A percentile compares a stretch with the other conserved stretches of the same genome.
Conservation (phyloP, 1,139 yeast genomes). For the Sugiyamaella novakii region DNA sequence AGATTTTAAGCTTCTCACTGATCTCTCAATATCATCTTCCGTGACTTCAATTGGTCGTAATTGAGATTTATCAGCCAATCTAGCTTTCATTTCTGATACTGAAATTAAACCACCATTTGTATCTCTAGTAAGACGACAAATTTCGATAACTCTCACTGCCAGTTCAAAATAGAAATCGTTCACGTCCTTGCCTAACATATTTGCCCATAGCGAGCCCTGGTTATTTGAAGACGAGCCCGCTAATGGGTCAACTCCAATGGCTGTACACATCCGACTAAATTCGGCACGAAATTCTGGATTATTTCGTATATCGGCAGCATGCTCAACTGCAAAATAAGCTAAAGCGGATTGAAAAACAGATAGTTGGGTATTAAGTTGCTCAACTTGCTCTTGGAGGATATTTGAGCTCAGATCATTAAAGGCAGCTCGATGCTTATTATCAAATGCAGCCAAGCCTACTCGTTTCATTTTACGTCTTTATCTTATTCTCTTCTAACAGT, state of each 20-base stretch:
- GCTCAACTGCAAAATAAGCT: constrained; percentile 44
- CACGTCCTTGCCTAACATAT: constrained; percentile 45
- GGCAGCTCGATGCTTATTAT: constrained; percentile 37
- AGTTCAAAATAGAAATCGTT: constrained; percentile 65
- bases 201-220: constrained; percentile 43
- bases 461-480: constrained; percentile 45
- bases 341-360: constrained; percentile 44
- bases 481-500: too few species aligned
- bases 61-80: constrained; percentile 38
- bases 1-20: constrained; percentile 48
- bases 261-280: constrained; percentile 72
- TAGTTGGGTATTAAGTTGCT: constrained; percentile 44
- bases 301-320: constrained; percentile 65
- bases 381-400: constrained; percentile 39
- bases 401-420: constrained; percentile 41
- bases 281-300: constrained; percentile 68
- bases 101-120: constrained; percentile 80
- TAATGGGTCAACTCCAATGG: constrained; percentile 83
- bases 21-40: constrained; percentile 52
- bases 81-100: constrained; percentile 55
- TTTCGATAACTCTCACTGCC: constrained; percentile 71
- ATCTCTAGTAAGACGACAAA: constrained; percentile 68
- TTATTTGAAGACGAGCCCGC: constrained; percentile 50
- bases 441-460: constrained; percentile 48
- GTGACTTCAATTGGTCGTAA: constrained; percentile 42